A percentile compares a stretch with the other conserved stretches of the same genome.
phyloP scores from a whole-genome alignment of 2,329 filamentous ascomycete genomes.

The Aspergillus eucalypticola region DNA sequence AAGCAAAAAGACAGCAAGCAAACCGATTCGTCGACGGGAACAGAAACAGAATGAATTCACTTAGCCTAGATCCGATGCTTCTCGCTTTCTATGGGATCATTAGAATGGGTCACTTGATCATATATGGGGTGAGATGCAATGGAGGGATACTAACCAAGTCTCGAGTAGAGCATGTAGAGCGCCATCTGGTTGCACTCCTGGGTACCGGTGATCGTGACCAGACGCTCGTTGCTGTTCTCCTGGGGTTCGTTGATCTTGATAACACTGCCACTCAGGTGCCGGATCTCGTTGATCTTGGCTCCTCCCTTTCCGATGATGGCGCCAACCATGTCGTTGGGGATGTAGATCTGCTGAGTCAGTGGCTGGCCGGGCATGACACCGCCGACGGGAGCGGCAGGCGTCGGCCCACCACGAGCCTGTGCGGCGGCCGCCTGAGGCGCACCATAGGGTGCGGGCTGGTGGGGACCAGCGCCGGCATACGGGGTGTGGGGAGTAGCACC shows the following conservation, averaged over 20 bases:
- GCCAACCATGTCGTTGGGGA: constrained; percentile 99
- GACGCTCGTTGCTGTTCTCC: constrained; percentile 96
- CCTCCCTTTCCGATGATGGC: constrained; percentile 99
- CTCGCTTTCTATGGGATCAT: constrained; percentile 63
- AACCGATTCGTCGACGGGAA: constrained; percentile 26
- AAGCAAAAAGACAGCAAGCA: constrained; percentile 16
- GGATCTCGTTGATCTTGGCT: constrained; percentile 98
- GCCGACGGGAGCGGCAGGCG: constrained; percentile 66
- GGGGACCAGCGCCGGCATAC: constrained; percentile 78
- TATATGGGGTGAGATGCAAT: background rate
- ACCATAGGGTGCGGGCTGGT: constrained; percentile 71
- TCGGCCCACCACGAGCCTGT: constrained; percentile 68
- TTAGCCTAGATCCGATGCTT: constrained; percentile 66
- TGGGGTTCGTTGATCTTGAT: constrained; percentile 99
- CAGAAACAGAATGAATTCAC: constrained; percentile 12
- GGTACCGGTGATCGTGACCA: constrained; percentile 96
- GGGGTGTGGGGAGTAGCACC: constrained; percentile 70
- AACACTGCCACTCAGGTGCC: constrained; percentile 93
- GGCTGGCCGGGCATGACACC: constrained; percentile 76
- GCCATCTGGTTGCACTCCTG: constrained; percentile 99
- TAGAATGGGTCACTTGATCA: constrained; percentile 14
- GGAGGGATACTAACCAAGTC: constrained; percentile 67
- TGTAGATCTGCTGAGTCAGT: constrained; percentile 97
- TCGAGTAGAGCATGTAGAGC: constrained; percentile 98
- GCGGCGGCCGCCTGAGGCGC: constrained; percentile 60